These are phyloP conservation scores for Pezicula carpinea DNA, from an alignment of 2,329 filamentous ascomycete genomes.

Conservation along the genomic window DNA sequence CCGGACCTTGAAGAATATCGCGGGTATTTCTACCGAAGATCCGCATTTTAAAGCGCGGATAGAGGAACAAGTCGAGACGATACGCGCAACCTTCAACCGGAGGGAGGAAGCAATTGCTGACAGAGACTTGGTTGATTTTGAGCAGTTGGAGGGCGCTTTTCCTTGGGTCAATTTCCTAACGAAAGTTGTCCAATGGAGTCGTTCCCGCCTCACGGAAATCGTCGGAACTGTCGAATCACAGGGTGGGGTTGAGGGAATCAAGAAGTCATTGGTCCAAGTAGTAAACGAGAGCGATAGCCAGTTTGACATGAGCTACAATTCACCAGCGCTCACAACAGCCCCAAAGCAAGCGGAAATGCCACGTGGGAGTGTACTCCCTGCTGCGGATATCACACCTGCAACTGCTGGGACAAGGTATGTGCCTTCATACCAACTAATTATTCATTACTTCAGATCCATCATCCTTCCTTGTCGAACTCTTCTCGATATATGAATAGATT, in stretches of 20 bases:
- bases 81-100: constrained; percentile 30
- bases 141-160: constrained; percentile 38
- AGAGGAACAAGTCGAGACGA: constrained; percentile 31
- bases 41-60: constrained; percentile 28
- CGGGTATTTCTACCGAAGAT: constrained; percentile 23
- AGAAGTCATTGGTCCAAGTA: constrained; percentile 28
- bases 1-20: constrained; percentile 25
- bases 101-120: constrained; percentile 26
- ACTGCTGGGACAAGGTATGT: constrained; percentile 10
- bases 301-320: constrained; percentile 11
- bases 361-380: constrained; percentile 6
- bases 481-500: no score
- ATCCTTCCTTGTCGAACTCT: neutral
- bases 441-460: neutral
- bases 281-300: constrained; percentile 27
- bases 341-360: neutral
- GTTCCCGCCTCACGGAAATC: constrained; percentile 40
- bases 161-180: constrained; percentile 45
- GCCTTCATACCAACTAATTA: neutral
- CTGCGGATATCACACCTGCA: constrained; percentile 12
- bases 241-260: constrained; percentile 34
- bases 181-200: constrained; percentile 41
- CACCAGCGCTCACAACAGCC: constrained; percentile 2
- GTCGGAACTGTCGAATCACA: constrained; percentile 33
- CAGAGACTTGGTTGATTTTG: constrained; percentile 33